These are phyloP conservation scores for Exophiala phaeomuriformis DNA, from an alignment of 2,329 filamentous ascomycete genomes.

Conservation along the genomic window DNA sequence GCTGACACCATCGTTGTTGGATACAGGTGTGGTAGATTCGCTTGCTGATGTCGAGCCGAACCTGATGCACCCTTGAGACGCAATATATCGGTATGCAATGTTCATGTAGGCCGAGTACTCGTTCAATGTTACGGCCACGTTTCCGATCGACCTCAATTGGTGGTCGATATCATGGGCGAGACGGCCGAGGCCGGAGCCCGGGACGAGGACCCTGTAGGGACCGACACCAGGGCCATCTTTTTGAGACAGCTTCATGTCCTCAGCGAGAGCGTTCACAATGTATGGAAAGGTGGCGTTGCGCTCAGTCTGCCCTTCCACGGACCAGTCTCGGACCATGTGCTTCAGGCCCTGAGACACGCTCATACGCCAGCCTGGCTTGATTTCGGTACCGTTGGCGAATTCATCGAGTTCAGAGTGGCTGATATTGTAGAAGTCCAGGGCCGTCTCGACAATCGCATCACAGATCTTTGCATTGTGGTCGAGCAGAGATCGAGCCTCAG, in stretches of 20 bases:
- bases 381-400: background rate
- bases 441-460: background rate
- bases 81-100: conserved; percentile 46
- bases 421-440: background rate
- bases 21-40: conserved; percentile 1
- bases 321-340: conserved; percentile 1
- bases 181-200: conserved; percentile 48
- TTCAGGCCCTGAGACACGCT: background rate
- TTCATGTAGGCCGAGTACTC: conserved; percentile 56
- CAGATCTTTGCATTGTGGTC: background rate
- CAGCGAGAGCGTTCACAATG: background rate
- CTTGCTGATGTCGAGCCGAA: too few relatives aligned
- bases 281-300: background rate
- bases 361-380: background rate
- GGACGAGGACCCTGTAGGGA: conserved; percentile 40
- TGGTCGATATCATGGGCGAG: conserved; percentile 46
- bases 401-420: background rate
- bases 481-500: background rate
- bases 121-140: conserved; percentile 49
- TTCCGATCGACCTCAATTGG: conserved; percentile 32
- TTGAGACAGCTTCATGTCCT: background rate
- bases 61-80: conserved; percentile 25
- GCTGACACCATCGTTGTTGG: background rate
- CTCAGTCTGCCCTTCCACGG: background rate
- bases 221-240: background rate